Evolutionary conservation across 2,329 filamentous ascomycete genomes (phyloP).

Genomic region (Aureobasidium sp.): DNA sequence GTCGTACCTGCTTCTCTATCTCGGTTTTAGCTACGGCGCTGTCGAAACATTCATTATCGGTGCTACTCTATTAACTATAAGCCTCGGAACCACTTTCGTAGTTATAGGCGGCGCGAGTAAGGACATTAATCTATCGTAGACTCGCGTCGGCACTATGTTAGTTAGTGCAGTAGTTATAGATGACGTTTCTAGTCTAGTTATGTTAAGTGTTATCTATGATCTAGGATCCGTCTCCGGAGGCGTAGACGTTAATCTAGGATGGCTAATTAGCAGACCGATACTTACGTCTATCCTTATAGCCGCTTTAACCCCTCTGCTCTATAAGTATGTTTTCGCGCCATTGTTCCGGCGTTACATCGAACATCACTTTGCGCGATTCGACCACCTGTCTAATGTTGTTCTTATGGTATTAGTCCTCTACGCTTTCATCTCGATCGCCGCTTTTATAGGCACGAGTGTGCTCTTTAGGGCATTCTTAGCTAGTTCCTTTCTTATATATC

Average conservation of each 20-base stretch:
- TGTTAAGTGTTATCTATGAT: slow-evolving; percentile 28
- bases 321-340: slow-evolving; percentile 31
- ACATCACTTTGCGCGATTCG: slow-evolving; percentile 19
- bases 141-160: slow-evolving; percentile 36
- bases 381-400: slow-evolving; percentile 22
- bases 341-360: slow-evolving; percentile 18
- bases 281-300: slow-evolving; percentile 21
- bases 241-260: slow-evolving; percentile 16
- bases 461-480: slow-evolving; percentile 27
- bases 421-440: slow-evolving; percentile 24
- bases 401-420: slow-evolving; percentile 24
- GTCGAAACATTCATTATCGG: slow-evolving; percentile 22
- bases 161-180: slow-evolving; percentile 41
- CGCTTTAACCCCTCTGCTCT: slow-evolving; percentile 18
- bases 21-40: slow-evolving; percentile 33
- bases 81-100: slow-evolving; percentile 28
- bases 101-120: slow-evolving; percentile 27
- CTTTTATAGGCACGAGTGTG: slow-evolving; percentile 24
- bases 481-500: slow-evolving; percentile 23
- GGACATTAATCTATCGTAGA: slow-evolving; percentile 34
- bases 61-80: slow-evolving; percentile 22
- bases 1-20: slow-evolving; percentile 35
- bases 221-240: slow-evolving; percentile 18
- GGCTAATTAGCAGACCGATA: slow-evolving; percentile 24
- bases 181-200: slow-evolving; percentile 38